Conservation (phyloP, 116 monocot genomes). For the Phalaenopsis hybrid region DNA sequence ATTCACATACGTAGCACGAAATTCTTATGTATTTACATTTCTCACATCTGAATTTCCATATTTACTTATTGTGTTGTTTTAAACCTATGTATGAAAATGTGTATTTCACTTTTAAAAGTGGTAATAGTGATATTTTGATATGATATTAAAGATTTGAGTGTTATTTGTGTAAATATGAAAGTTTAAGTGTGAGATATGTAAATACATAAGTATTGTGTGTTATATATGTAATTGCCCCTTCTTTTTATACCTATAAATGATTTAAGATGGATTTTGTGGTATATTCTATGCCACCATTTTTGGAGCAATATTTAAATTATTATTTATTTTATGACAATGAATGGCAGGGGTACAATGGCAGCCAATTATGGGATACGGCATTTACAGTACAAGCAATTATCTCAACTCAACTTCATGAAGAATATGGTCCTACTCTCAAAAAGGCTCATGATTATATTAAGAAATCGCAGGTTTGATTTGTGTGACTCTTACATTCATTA, state of each 20-base stretch:
- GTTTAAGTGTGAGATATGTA: too few relatives aligned
- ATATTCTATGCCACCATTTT: conserved; percentile 2
- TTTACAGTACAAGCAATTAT: conserved; percentile 90
- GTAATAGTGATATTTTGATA: too few relatives aligned
- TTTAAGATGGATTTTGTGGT: not conserved
- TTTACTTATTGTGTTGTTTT: too few relatives aligned
- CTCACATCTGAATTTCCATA: too few relatives aligned
- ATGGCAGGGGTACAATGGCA: conserved; percentile 85
- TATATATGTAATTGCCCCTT: not conserved
- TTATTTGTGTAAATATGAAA: too few relatives aligned
- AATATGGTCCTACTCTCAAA: conserved; percentile 65
- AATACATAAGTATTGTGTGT: too few relatives aligned
- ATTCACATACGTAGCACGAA: too few relatives aligned
- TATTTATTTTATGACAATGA: not conserved
- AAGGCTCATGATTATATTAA: conserved; percentile 80
- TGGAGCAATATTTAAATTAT: not conserved
- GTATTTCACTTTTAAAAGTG: too few relatives aligned
- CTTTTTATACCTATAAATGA: not conserved
- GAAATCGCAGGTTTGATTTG: conserved; percentile 51
- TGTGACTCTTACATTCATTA: not conserved
- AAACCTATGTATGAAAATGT: too few relatives aligned
- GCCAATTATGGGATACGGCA: conserved; percentile 91
- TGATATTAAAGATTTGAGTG: too few relatives aligned
- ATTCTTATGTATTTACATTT: too few relatives aligned
- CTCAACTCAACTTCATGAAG: conserved; percentile 59